Evolutionary conservation across 2,329 filamentous ascomycete species (phyloP).

Genomic region (Diaporthe velutina): DNA sequence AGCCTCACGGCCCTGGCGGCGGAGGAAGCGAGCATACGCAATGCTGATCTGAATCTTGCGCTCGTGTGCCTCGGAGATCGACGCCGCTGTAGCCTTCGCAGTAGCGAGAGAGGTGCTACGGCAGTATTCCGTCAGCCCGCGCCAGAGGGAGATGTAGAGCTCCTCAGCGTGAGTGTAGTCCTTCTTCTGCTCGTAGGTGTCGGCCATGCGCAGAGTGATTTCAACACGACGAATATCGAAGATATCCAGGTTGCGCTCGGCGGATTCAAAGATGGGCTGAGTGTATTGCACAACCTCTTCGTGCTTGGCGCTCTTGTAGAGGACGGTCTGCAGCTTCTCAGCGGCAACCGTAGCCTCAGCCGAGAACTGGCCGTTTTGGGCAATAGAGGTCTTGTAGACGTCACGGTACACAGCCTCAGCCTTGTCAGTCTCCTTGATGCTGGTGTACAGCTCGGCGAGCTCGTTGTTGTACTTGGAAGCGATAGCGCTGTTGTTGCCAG

Average conservation of each 20-base stretch:
- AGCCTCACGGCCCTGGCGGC: slow-evolving; percentile 39
- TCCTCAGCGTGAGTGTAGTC: slow-evolving; percentile 42
- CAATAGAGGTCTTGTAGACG: slow-evolving; percentile 38
- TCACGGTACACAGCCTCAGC: slow-evolving; percentile 39
- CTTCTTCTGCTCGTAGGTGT: slow-evolving; percentile 41
- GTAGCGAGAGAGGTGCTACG: slow-evolving; percentile 36
- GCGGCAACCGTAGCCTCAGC: slow-evolving; percentile 36
- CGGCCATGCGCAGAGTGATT: slow-evolving; percentile 39
- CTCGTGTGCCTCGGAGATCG: slow-evolving; percentile 41
- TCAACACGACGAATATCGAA: slow-evolving; percentile 40
- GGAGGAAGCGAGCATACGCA: slow-evolving; percentile 41
- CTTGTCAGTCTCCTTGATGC: slow-evolving; percentile 40
- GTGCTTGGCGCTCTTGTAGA: slow-evolving; percentile 38
- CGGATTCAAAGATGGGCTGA: slow-evolving; percentile 40
- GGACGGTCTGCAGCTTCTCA: slow-evolving; percentile 40
- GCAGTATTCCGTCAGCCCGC: slow-evolving; percentile 41
- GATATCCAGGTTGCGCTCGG: slow-evolving; percentile 38
- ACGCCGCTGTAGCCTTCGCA: slow-evolving; percentile 31
- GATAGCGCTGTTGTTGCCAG: slow-evolving; percentile 36
- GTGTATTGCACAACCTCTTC: slow-evolving; percentile 40
- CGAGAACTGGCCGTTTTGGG: slow-evolving; percentile 38
- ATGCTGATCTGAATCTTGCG: slow-evolving; percentile 42
- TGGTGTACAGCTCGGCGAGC: slow-evolving; percentile 41
- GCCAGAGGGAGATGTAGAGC: slow-evolving; percentile 44
- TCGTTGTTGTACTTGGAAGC: slow-evolving; percentile 41